phyloP scores from a whole-genome alignment of 2,329 filamentous ascomycete genomes.

The Exserohilum turcica region DNA sequence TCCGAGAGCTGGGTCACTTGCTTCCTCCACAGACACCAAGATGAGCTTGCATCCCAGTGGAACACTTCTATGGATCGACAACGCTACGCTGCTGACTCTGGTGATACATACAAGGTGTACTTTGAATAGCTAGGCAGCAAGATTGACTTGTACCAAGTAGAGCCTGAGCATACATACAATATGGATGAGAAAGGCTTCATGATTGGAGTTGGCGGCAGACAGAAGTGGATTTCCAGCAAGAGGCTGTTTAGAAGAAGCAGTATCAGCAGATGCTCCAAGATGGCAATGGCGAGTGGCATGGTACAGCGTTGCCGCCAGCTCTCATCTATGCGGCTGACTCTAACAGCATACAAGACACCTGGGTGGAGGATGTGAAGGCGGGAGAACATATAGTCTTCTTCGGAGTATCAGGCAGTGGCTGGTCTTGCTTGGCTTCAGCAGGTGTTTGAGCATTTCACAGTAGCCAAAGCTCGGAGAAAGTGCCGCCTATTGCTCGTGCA shows the following conservation, averaged over 20 bases:
- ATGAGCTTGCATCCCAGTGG: background rate
- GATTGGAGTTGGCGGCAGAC: background rate
- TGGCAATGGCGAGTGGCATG: background rate
- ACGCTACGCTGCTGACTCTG: background rate
- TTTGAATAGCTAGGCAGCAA: background rate
- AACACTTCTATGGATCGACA: background rate
- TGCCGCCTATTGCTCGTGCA: background rate
- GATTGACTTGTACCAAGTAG: background rate
- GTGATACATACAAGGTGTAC: background rate
- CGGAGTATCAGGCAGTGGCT: too few species aligned
- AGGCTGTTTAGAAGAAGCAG: background rate
- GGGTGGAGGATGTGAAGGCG: background rate
- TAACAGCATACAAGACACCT: background rate
- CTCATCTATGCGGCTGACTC: background rate
- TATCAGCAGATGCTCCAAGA: background rate
- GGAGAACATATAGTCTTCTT: background rate
- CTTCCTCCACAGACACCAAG: background rate
- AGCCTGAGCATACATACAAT: background rate
- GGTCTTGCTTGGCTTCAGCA: background rate
- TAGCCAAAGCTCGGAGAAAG: background rate
- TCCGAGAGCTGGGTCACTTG: slow-evolving; percentile 1
- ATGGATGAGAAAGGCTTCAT: background rate
- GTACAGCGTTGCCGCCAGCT: background rate
- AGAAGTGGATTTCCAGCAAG: background rate
- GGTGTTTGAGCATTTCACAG: background rate